Evolutionary conservation across 1,139 yeast genomes (phyloP).

Genomic region (Blastobotrys proliferans): DNA sequence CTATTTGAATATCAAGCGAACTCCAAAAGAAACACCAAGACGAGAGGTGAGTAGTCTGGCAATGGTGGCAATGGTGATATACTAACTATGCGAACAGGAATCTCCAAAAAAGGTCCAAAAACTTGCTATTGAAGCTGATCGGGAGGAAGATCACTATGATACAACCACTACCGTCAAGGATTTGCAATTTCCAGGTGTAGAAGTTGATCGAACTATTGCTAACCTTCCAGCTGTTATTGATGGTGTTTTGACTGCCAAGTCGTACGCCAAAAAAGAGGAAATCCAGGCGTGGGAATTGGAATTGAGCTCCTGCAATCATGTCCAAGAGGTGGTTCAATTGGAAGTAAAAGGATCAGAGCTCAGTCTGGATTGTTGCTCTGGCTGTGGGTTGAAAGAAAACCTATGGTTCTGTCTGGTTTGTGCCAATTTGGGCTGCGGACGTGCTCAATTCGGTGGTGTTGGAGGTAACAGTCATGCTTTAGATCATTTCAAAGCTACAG

Average conservation of each 20-base stretch:
- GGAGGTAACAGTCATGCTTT: slow-evolving; percentile 92
- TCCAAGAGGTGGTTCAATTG: slow-evolving; percentile 47
- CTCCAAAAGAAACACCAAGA: slow-evolving; percentile 37
- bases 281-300: slow-evolving; percentile 92
- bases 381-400: slow-evolving; percentile 70
- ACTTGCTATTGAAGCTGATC: slow-evolving; percentile 66
- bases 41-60: neutral
- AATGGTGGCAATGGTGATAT: neutral
- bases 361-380: slow-evolving; percentile 43
- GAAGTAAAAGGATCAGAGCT: slow-evolving; percentile 15
- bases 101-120: slow-evolving; percentile 57
- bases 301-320: slow-evolving; percentile 73
- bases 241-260: slow-evolving; percentile 57
- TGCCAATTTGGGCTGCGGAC: slow-evolving; percentile 88
- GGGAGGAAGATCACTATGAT: slow-evolving; percentile 66
- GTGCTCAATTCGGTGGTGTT: slow-evolving; percentile 89
- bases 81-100: slow-evolving; percentile 21
- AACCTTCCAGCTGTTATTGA: slow-evolving; percentile 37
- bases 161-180: slow-evolving; percentile 47
- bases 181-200: slow-evolving; percentile 24
- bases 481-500: slow-evolving; percentile 52
- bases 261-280: slow-evolving; percentile 64
- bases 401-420: slow-evolving; percentile 91
- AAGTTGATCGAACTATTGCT: slow-evolving; percentile 15
- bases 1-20: slow-evolving; percentile 54